Evolutionary conservation across 257 asterid genomes (phyloP).

Genomic region (Cynanchum wilfordii): DNA sequence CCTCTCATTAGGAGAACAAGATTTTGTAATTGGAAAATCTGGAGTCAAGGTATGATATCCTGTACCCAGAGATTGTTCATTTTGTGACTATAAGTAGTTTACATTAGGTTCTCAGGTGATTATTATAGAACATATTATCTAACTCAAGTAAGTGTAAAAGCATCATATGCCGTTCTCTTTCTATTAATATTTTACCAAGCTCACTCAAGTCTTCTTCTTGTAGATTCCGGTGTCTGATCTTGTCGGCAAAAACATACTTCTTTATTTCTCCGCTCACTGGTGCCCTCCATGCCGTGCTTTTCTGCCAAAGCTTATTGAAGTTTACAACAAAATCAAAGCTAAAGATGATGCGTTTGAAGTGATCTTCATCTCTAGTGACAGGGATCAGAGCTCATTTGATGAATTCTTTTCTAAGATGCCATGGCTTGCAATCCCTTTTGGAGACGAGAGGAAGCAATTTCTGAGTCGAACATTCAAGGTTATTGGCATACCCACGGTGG

Average conservation of each 20-base stretch:
- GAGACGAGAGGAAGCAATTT: slow-evolving; percentile 45
- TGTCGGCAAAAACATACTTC: slow-evolving; percentile 59
- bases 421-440: slow-evolving; percentile 75
- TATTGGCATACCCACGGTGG: slow-evolving; percentile 65
- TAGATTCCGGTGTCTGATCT: slow-evolving; percentile 69
- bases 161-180: background rate
- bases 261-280: slow-evolving; percentile 76
- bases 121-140: background rate
- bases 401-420: slow-evolving; percentile 72
- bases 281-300: slow-evolving; percentile 90
- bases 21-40: slow-evolving; percentile 69
- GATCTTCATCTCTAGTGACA: slow-evolving; percentile 70
- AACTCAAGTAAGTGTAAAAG: background rate
- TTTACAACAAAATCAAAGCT: slow-evolving; percentile 47
- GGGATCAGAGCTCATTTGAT: slow-evolving; percentile 52
- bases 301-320: slow-evolving; percentile 50
- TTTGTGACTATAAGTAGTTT: background rate
- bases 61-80: background rate
- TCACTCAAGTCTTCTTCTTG: slow-evolving; percentile 11
- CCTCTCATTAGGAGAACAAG: slow-evolving; percentile 49
- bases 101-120: background rate
- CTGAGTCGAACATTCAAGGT: slow-evolving; percentile 53
- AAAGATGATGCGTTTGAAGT: slow-evolving; percentile 45
- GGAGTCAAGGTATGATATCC: slow-evolving; percentile 50
- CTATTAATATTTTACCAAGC: background rate